These are phyloP conservation scores for Skeletonema potamos DNA, from an alignment of 108 stramenopile genomes.

Conservation along the genomic window DNA sequence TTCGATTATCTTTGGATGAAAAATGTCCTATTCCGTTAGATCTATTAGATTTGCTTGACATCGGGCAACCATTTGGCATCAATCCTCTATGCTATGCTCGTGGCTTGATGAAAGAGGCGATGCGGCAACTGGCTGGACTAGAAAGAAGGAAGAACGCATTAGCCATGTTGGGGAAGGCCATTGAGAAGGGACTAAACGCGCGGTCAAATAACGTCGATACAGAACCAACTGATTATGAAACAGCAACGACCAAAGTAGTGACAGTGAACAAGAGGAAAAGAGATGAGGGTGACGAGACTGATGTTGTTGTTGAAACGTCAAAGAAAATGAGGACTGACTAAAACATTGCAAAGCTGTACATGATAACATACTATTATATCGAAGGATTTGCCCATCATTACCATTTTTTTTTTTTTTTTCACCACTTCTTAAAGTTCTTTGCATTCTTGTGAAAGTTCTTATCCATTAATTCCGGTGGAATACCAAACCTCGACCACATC, in stretches of 20 bases:
- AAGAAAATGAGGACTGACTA: constrained; percentile 2
- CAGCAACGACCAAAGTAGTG: not conserved
- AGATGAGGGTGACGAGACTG: constrained; percentile 4
- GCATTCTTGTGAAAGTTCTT: constrained; percentile 60
- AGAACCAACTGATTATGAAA: not conserved
- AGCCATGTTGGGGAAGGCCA: constrained; percentile 65
- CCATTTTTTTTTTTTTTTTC: not conserved
- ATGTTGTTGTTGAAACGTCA: not conserved
- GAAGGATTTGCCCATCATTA: not conserved
- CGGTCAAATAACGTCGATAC: not conserved
- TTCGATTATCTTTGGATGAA: constrained; percentile 54
- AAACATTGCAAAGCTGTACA: too few species aligned
- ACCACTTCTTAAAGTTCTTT: constrained; percentile 85
- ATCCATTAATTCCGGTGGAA: constrained; percentile 84
- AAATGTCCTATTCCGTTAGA: constrained; percentile 73
- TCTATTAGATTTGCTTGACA: constrained; percentile 80
- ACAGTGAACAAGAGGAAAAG: constrained; percentile 12
- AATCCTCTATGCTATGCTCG: constrained; percentile 84
- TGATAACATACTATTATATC: too few species aligned
- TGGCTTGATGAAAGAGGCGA: constrained; percentile 64
- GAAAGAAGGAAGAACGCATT: constrained; percentile 73
- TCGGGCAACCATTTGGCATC: constrained; percentile 52
- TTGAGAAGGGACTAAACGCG: constrained; percentile 55
- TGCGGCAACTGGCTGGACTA: constrained; percentile 74
- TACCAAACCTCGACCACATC: constrained; percentile 86